Evolutionary conservation across 371 early-diverging fungal species (phyloP).

Genomic region (Choanephora cucurbitarum): DNA sequence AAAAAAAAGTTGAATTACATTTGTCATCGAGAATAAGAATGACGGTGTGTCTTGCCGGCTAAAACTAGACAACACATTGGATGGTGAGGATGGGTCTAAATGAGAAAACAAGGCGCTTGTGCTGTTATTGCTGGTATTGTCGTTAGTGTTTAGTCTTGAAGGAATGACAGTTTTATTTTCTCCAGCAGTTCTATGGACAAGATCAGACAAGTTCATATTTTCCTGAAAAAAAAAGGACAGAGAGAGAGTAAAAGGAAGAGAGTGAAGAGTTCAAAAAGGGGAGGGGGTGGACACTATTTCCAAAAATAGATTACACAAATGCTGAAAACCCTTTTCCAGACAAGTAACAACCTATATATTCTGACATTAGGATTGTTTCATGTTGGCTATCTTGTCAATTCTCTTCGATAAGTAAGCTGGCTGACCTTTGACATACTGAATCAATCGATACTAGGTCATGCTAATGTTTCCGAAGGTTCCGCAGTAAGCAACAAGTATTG

Average conservation of each 20-base stretch:
- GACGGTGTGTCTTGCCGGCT: conserved; percentile 10
- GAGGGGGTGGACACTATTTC: conserved; percentile 2
- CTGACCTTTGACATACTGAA: too few species aligned
- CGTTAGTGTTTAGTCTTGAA: conserved; percentile 3
- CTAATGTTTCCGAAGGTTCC: too few species aligned
- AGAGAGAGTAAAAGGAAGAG: neutral
- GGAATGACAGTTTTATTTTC: conserved; percentile 17
- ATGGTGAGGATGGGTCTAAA: conserved; percentile 15
- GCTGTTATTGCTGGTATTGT: neutral
- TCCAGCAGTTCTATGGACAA: conserved; percentile 38
- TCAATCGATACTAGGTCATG: too few species aligned
- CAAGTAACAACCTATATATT: too few species aligned
- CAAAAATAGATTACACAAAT: neutral
- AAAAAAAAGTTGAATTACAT: conserved; percentile 14
- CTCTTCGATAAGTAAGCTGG: too few species aligned
- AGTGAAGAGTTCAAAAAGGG: too few species aligned
- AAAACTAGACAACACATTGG: conserved; percentile 11
- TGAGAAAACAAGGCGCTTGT: conserved; percentile 12
- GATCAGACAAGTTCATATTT: conserved; percentile 42
- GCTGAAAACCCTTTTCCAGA: too few species aligned
- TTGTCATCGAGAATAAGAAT: conserved; percentile 20
- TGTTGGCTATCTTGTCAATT: too few species aligned
- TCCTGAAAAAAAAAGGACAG: conserved; percentile 1
- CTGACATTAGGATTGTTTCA: too few species aligned
- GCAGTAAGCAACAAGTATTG: too few species aligned